Evolutionary conservation across 1,139 yeast genomes (phyloP), one percentile per base, ranked within the genome.

Genomic region (Saccharomyces pastorianus): DNA sequence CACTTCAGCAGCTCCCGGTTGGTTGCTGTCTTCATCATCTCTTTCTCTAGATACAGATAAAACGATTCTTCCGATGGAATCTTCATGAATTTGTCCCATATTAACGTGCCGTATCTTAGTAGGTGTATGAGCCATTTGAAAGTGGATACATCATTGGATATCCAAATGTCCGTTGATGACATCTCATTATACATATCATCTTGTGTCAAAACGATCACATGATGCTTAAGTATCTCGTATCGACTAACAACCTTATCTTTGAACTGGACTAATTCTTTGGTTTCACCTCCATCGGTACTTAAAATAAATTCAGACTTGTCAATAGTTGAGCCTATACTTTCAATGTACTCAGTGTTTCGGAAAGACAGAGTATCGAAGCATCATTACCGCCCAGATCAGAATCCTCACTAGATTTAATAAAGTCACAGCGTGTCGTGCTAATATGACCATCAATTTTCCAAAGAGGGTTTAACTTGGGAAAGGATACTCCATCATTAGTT

Each of bases 111-210:
- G 59, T 7, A 65, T 4, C 49, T 59, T 60, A 7, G 69, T 60
- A 32, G 71, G 70, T 6, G 65, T 2, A 25, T 58, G 53, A 1
- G 68, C 66, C 55, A 64, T 55, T 27, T 57, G 50, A 49, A 63
- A 68, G 53, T 52, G n/a, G 31, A 41, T 8, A 60, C 62, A 53
- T 68, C 68, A 11, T 49, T 55, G 3, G 70, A 65, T 4, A 67
- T 53, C 67, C 67, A 68, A 1, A 68, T 13, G 17, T 51, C 57
- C 26, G 54, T 54, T 2, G 61, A 54, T 1, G 71, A 64, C 14
- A 56, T 41, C 2, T 1, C 6, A 52, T 66, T 66, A 51, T 56
- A 62, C 46, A 49, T 55, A 53, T 69, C 72, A 26, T 60, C 65
- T 20, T 54, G 46, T 3, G 66, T 63, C 14, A 58, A 50, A 1